Percentiles rank a stretch among this genome's conserved stretches.
phyloP scores from a whole-genome alignment of 2,329 filamentous ascomycete species.

The Allantophomopsis lycopodina region DNA sequence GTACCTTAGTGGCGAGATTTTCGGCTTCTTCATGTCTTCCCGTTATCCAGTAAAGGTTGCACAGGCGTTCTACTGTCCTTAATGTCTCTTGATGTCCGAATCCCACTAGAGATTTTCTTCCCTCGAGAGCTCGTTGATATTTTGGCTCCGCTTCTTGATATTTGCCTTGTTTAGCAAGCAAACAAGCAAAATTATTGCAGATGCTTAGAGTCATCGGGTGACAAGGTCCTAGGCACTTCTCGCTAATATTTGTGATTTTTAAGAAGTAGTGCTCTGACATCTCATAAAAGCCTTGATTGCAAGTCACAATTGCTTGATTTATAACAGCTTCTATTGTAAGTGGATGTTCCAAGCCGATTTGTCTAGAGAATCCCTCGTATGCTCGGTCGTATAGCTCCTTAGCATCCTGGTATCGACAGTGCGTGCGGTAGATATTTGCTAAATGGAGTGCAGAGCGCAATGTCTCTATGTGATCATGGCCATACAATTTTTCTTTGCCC shows the following conservation, averaged over 20 bases:
- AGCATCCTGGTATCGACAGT: slow-evolving; percentile 10
- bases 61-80: background rate
- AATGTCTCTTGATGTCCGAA: background rate
- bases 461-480: slow-evolving; percentile 2
- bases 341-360: slow-evolving; percentile 3
- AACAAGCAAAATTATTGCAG: slow-evolving; percentile 17
- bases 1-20: background rate
- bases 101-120: background rate
- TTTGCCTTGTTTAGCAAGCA: background rate
- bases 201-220: background rate
- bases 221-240: background rate
- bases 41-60: background rate
- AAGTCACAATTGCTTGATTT: slow-evolving; percentile 2
- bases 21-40: background rate
- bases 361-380: slow-evolving; percentile 2
- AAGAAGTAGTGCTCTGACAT: background rate
- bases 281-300: slow-evolving; percentile 1
- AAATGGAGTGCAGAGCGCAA: slow-evolving; percentile 6
- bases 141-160: background rate
- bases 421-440: slow-evolving; percentile 3
- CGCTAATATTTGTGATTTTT: background rate
- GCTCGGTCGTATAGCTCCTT: slow-evolving; percentile 5
- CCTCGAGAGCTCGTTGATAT: background rate
- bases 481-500: background rate
- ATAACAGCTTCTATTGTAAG: slow-evolving; percentile 2